Percentiles rank a stretch among this genome's conserved stretches.
These are phyloP conservation scores for Quercus mongolica DNA, from an alignment of 306 rosid genomes.

Conservation along the genomic window DNA sequence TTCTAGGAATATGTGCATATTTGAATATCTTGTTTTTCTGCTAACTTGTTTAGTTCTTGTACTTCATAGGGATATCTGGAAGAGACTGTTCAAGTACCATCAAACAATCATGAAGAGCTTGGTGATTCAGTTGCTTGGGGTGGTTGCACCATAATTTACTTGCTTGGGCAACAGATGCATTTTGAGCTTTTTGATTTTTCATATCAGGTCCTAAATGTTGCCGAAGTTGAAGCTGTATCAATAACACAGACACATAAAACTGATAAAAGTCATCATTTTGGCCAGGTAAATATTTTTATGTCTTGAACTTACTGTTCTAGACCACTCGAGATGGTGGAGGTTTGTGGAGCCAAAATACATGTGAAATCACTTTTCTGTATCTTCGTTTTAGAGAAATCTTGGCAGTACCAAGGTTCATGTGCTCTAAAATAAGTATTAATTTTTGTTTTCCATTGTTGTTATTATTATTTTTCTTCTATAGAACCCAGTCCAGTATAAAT, in stretches of 20 bases:
- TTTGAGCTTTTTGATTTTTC: conserved; percentile 98
- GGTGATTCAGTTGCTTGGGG: conserved; percentile 99
- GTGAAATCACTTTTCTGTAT: background rate
- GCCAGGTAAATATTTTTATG: conserved; percentile 51
- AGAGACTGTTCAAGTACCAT: conserved; percentile 62
- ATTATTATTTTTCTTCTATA: background rate
- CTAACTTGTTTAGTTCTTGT: conserved; percentile 31
- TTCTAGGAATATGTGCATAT: conserved; percentile 13
- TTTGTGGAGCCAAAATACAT: background rate
- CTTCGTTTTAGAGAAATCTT: conserved; percentile 1
- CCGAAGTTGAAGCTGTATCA: conserved; percentile 82
- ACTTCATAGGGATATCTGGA: conserved; percentile 73
- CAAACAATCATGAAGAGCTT: conserved; percentile 69
- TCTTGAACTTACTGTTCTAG: background rate
- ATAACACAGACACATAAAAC: conserved; percentile 52
- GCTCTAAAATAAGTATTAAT: background rate
- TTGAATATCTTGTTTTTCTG: conserved; percentile 2
- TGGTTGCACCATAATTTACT: conserved; percentile 90
- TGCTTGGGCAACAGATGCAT: conserved; percentile 96
- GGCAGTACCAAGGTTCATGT: background rate
- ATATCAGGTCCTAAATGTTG: conserved; percentile 86
- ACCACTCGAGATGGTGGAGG: background rate
- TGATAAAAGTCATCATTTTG: conserved; percentile 53
- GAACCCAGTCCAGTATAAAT: background rate
- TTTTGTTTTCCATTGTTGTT: background rate